Evolutionary conservation across 2,329 filamentous ascomycete species (phyloP).

Genomic region (Colletotrichum musae): DNA sequence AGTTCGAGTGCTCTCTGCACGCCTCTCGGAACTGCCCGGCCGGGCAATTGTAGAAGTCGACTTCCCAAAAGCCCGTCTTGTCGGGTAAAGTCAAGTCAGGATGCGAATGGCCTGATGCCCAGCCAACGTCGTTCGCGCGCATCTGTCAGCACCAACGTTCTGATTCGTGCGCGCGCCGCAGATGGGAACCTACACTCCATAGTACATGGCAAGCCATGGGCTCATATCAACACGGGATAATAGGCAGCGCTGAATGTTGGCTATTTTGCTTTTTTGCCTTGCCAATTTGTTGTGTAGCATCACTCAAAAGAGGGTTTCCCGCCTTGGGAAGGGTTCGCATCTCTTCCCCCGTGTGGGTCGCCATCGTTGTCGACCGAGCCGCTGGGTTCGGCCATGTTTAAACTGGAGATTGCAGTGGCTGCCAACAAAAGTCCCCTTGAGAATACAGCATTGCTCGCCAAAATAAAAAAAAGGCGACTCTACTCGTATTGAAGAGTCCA

Average conservation of each 20-base stretch:
- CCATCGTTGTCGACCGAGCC: not conserved
- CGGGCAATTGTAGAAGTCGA: not conserved
- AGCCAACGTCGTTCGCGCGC: not conserved
- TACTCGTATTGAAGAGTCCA: too few relatives aligned
- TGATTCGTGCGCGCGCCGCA: conserved; percentile 7
- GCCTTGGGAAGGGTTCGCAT: too few relatives aligned
- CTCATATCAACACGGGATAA: not conserved
- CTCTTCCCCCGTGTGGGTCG: not conserved
- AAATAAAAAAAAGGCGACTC: too few relatives aligned
- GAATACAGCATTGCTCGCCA: too few relatives aligned
- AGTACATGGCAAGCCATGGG: not conserved
- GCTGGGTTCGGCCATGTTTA: conserved; percentile 20
- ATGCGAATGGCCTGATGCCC: conserved; percentile 30
- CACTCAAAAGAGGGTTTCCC: too few relatives aligned
- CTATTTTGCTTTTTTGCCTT: not conserved
- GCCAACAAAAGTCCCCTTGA: not conserved
- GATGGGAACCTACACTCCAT: not conserved
- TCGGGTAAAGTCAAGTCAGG: conserved; percentile 13
- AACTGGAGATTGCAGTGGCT: conserved; percentile 14
- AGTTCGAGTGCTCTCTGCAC: not conserved
- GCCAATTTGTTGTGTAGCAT: too few relatives aligned
- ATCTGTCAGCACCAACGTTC: not conserved
- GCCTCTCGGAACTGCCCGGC: conserved; percentile 2
- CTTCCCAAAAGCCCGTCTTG: conserved; percentile 23
- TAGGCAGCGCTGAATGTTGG: not conserved